Conservation (phyloP, 176 grass and related monocot genomes). For the Otatea glauca region DNA sequence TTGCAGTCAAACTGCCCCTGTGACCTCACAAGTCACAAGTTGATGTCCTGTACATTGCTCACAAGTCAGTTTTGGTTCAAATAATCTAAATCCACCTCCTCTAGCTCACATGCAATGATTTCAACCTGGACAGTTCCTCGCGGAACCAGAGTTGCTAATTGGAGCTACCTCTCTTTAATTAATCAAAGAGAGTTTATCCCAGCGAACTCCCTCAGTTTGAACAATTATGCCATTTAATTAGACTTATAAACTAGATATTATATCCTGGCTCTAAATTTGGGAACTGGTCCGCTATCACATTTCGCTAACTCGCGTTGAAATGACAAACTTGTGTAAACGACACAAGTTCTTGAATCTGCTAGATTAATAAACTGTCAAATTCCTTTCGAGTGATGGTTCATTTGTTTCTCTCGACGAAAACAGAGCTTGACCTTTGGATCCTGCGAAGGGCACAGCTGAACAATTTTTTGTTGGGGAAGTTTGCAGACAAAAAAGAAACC, state of each 20-base stretch:
- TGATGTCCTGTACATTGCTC: not conserved
- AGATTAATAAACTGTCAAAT: not conserved
- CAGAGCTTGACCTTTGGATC: not conserved
- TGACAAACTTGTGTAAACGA: not conserved
- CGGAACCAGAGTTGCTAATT: not conserved
- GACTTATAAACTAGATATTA: too few species aligned
- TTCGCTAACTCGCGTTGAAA: not conserved
- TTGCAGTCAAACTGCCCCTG: not conserved
- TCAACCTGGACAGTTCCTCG: not conserved
- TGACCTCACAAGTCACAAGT: not conserved
- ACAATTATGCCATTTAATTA: not conserved
- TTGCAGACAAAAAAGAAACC: too few species aligned
- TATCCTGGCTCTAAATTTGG: too few species aligned
- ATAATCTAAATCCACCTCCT: not conserved
- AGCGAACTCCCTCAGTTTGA: too few species aligned
- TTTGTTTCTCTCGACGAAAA: not conserved
- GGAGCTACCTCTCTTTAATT: too few species aligned
- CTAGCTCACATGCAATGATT: not conserved
- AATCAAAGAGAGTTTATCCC: too few species aligned
- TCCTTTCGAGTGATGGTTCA: not conserved
- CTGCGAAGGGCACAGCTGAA: not conserved
- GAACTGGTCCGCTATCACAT: not conserved
- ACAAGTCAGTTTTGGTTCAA: not conserved
- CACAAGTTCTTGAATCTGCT: not conserved
- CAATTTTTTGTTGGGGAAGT: not conserved